phyloP scores from a whole-genome alignment of 2,329 filamentous ascomycete genomes.

The Neoarthrinium moseri region DNA sequence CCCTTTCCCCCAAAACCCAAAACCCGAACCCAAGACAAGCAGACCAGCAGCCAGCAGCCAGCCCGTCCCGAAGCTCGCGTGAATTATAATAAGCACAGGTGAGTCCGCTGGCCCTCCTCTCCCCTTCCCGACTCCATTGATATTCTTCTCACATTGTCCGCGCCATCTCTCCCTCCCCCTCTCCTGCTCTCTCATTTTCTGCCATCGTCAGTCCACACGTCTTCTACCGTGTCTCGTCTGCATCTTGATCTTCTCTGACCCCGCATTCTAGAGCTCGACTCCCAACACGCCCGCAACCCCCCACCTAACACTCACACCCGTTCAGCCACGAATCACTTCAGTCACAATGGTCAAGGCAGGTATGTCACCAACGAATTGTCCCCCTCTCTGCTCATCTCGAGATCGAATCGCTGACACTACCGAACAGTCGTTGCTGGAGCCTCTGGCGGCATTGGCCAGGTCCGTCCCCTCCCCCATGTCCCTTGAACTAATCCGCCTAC shows the following conservation, averaged over 20 bases:
- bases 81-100: conserved; percentile 3
- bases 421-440: conserved; percentile 78
- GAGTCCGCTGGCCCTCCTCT: neutral
- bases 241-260: neutral
- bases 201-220: conserved; percentile 5
- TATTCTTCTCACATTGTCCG: neutral
- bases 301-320: neutral
- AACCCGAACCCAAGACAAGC: too few species aligned
- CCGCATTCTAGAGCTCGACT: conserved; percentile 3
- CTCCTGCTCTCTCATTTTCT: neutral
- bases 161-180: neutral
- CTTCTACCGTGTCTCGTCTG: neutral
- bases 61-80: neutral
- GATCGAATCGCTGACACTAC: neutral
- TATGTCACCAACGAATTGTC: conserved; percentile 24
- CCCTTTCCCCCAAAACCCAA: neutral
- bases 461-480: too few species aligned
- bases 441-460: conserved; percentile 95
- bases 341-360: conserved; percentile 56
- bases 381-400: neutral
- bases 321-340: neutral
- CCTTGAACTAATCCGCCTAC: too few species aligned
- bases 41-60: neutral
- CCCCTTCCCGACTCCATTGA: neutral
- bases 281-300: neutral